phyloP scores from a whole-genome alignment of 1,139 yeast genomes.

The Protomyces lactucae-debilis region DNA sequence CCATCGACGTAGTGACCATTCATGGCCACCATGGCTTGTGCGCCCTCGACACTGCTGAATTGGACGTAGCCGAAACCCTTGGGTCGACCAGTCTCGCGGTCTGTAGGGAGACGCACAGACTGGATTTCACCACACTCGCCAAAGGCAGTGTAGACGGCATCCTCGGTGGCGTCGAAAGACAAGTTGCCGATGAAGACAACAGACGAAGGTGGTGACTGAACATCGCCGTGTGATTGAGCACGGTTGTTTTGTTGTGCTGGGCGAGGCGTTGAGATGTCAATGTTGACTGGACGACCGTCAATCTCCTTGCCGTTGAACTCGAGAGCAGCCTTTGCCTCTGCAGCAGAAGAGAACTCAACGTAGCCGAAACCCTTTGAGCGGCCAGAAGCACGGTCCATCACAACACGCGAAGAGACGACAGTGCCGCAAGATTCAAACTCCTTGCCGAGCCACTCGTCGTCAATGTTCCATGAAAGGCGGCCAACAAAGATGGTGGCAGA shows the following conservation, averaged over 20 bases:
- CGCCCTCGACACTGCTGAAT: slow-evolving; percentile 78
- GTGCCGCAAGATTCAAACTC: slow-evolving; percentile 84
- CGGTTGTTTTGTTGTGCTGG: slow-evolving; percentile 63
- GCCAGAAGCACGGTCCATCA: slow-evolving; percentile 86
- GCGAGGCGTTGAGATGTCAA: slow-evolving; percentile 83
- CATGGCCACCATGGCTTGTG: slow-evolving; percentile 79
- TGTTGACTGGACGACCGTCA: slow-evolving; percentile 93
- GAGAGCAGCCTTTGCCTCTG: slow-evolving; percentile 83
- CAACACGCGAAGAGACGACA: slow-evolving; percentile 82
- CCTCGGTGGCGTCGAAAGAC: slow-evolving; percentile 83
- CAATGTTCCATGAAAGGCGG: slow-evolving; percentile 94
- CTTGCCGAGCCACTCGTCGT: slow-evolving; percentile 83
- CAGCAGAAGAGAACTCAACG: slow-evolving; percentile 78
- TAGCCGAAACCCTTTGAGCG: slow-evolving; percentile 91
- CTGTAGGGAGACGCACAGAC: slow-evolving; percentile 92
- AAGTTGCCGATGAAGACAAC: slow-evolving; percentile 94
- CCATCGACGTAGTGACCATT: slow-evolving; percentile 87
- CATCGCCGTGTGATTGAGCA: slow-evolving; percentile 84
- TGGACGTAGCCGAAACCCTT: slow-evolving; percentile 99
- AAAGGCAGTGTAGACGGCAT: slow-evolving; percentile 64
- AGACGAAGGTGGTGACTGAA: slow-evolving; percentile 86
- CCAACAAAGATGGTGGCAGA: slow-evolving; percentile 93
- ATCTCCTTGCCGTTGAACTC: slow-evolving; percentile 84
- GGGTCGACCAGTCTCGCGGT: slow-evolving; percentile 97
- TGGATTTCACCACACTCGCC: slow-evolving; percentile 73